Base-by-base conservation (phyloP, 2,329 filamentous ascomycete species). In the Elsinoe necatrix region DNA sequence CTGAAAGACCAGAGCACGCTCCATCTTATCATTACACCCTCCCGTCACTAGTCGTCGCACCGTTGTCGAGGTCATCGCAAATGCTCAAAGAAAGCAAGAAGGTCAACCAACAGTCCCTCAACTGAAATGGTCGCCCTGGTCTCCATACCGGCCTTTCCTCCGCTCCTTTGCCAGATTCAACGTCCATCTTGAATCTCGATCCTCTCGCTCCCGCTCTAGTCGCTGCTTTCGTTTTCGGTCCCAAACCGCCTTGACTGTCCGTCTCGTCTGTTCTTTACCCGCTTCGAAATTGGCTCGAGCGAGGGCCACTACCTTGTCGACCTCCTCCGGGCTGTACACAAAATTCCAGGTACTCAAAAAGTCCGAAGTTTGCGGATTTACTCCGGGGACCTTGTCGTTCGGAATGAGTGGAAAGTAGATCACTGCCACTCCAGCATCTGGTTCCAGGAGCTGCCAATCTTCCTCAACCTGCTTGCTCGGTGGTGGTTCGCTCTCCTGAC, bases 311-410 rank as follows among this genome's bases (percentile, higher is more conserved):
- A 95, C 89, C 23, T 82, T 81, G 63, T 97, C 91, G 54, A 98
- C 84, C 69, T 98, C 86, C 57, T 93, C 85, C 0, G 90, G 85
- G 1, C 87, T 95, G 70, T 97, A 98, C 27, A 96, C 84, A 68
- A 97, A 97, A 68, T 98, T 98, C 93, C 93, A 98, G 0, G 93
- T 98, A 63, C 84, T 89, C 75, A 97, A 83, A 71, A 90, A 97
- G 59, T 95, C 89, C 55, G 82, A 87, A 1, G 80, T 81, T 21
- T 84, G 83, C 0, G 93, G 93, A 63, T 95, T 86, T n/a, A 97
- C 85, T 42, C 82, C 87, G 0, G 84, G 80, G 0, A 89, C 85
- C 59, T 86, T 85, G 0, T 85, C 80, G 68, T 98, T 97, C 25
- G 86, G 81, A 12, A 97, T 76, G 60, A 96, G 85, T 0, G 93